Conservation (phyloP, 257 asterid species). For the Salvia hispanica region DNA sequence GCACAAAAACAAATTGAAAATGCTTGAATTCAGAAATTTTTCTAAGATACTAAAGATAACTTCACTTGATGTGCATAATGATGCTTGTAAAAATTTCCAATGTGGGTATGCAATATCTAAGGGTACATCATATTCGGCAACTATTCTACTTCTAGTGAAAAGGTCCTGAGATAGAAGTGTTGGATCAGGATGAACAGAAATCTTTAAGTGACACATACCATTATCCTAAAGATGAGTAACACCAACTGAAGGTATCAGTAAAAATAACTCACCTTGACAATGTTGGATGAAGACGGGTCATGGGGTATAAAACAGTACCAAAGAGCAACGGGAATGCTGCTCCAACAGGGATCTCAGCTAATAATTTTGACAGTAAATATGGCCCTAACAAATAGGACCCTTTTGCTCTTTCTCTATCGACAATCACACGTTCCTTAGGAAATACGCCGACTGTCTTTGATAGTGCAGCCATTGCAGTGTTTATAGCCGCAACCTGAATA, state of each 20-base stretch:
- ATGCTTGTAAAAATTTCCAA: constrained; percentile 13
- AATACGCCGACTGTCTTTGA: constrained; percentile 96
- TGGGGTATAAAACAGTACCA: constrained; percentile 90
- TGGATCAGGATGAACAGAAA: constrained; percentile 8
- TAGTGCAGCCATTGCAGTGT: constrained; percentile 99
- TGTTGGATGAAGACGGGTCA: constrained; percentile 89
- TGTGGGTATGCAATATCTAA: neutral
- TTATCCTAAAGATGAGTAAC: constrained; percentile 9
- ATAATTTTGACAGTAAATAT: constrained; percentile 84
- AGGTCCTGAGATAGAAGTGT: too few species aligned
- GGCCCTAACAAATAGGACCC: constrained; percentile 89
- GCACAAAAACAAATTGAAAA: too few species aligned
- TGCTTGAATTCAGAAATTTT: too few species aligned
- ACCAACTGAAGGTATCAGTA: constrained; percentile 16
- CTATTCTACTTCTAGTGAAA: too few species aligned
- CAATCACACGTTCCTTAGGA: constrained; percentile 97
- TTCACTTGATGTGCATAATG: neutral
- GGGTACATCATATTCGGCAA: too few species aligned
- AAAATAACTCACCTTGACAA: constrained; percentile 67
- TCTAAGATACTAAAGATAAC: too few species aligned
- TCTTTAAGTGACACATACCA: neutral
- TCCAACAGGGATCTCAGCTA: constrained; percentile 94
- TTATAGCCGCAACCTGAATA: constrained; percentile 92
- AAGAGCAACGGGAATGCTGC: constrained; percentile 95
- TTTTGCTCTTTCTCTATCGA: constrained; percentile 89